Evolutionary conservation across 2,329 filamentous ascomycete species (phyloP).

Genomic region (Fusarium denticulatum): DNA sequence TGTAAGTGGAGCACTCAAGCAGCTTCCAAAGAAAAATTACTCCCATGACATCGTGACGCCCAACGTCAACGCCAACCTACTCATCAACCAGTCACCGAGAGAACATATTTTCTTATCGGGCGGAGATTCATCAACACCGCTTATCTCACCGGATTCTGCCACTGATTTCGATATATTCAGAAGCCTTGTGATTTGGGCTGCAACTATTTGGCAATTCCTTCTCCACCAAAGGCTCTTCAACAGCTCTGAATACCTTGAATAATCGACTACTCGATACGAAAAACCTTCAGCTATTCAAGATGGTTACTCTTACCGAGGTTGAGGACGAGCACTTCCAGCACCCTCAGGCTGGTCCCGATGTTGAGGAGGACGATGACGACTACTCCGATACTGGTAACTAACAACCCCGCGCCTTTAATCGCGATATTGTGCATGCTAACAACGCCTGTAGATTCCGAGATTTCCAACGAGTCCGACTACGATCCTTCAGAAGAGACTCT

Average conservation of each 20-base stretch:
- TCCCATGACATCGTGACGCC: slow-evolving; percentile 40
- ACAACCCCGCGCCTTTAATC: slow-evolving; percentile 3
- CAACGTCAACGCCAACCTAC: slow-evolving; percentile 33
- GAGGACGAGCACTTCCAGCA: slow-evolving; percentile 93
- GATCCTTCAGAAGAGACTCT: slow-evolving; percentile 68
- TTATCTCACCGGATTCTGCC: background rate
- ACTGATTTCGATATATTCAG: background rate
- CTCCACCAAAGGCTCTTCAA: slow-evolving; percentile 10
- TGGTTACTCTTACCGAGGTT: slow-evolving; percentile 98
- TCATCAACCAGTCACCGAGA: slow-evolving; percentile 27
- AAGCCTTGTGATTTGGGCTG: background rate
- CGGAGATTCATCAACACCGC: slow-evolving; percentile 4
- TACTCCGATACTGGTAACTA: slow-evolving; percentile 89
- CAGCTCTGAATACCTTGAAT: slow-evolving; percentile 14
- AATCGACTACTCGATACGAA: background rate
- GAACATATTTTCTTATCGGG: slow-evolving; percentile 28
- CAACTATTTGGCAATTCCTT: background rate
- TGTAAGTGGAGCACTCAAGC: slow-evolving; percentile 1
- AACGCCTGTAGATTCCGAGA: slow-evolving; percentile 75
- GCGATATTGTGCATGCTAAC: slow-evolving; percentile 2
- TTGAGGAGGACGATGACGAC: slow-evolving; percentile 93
- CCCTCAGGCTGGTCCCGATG: slow-evolving; percentile 74
- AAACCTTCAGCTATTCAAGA: slow-evolving; percentile 57
- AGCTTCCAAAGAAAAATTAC: slow-evolving; percentile 43
- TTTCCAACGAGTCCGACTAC: slow-evolving; percentile 82